Base-by-base conservation (phyloP, 2,329 filamentous ascomycete species). In the Sphaceloma murrayae region DNA sequence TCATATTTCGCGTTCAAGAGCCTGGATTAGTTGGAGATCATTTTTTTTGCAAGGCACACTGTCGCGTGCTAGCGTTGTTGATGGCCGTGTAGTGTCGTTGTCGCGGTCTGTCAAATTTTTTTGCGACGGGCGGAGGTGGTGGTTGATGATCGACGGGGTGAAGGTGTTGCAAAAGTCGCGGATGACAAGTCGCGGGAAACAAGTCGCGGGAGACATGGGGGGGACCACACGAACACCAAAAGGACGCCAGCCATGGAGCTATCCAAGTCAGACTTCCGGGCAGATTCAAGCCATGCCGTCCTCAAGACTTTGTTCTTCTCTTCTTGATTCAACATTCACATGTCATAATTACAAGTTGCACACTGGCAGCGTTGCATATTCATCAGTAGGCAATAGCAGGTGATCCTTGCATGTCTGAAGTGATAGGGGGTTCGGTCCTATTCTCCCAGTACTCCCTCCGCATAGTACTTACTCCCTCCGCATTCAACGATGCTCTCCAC, bases 1-100 rank as follows among this genome's bases (percentile, higher is more conserved):
- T 34, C 42, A 45, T 45, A 36, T 45, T 45, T 45, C 42, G 42
- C 36, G 42, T 45, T 21, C 18, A 34, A 29, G 19, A n/a, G 30
- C 4, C 16, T 19, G 42, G 27, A 45, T 36, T 34, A 45, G 29
- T 45, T 34, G n/a, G 17, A n/a, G 27, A 17, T 40, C 46, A 47
- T 43, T 24, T 22, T 33, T 19, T n/a, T n/a, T n/a, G n/a, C 24
- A 40, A 34, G 32, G 32, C 22, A 27, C 11, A 18, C 13, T 36
- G 19, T 34, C 26, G 46, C 31, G 24, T n/a, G 19, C 7, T 19
- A 29, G 22, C 19, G 36, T 11, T 10, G 8, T 14, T 11, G n/a
- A 14, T 30, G 43, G 24, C 7, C 30, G 46, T 24, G 11, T 34
- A 14, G 7, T 38, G 22, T 18, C 34, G 46, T 34, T 40, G 36